These are phyloP conservation scores for Amphirosellinia nigrospora DNA, from an alignment of 495 filamentous ascomycete species.

Conservation along the genomic window DNA sequence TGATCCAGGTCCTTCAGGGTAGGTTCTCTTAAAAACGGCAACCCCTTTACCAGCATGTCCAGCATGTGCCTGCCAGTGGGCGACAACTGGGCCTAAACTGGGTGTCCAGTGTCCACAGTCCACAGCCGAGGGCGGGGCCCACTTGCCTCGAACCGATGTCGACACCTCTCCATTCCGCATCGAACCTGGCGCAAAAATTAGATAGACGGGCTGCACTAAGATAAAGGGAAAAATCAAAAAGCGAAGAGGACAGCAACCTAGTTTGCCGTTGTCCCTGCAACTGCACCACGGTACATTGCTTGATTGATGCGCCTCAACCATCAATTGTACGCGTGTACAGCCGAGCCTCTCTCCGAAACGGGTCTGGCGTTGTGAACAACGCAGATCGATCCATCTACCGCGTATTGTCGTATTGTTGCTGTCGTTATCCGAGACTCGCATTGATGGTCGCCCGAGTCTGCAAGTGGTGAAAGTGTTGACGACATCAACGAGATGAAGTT, in stretches of 20 bases:
- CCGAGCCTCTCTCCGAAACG: background rate
- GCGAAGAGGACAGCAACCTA: conserved; percentile 13
- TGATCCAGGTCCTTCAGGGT: background rate
- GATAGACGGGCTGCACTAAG: too few relatives aligned
- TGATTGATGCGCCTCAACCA: conserved; percentile 6
- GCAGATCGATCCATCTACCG: background rate
- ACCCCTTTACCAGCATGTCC: background rate
- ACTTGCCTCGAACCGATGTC: background rate
- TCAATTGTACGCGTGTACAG: background rate
- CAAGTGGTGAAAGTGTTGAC: background rate
- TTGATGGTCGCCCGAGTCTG: background rate
- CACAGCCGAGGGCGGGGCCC: background rate
- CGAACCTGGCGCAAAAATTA: conserved; percentile 1
- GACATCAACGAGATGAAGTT: conserved; percentile 51
- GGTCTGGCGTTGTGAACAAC: background rate
- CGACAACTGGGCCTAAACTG: background rate
- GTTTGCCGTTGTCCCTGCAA: background rate
- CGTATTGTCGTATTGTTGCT: background rate
- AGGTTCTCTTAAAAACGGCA: background rate
- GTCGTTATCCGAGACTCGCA: background rate
- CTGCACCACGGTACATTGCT: background rate
- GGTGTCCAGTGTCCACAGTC: too few relatives aligned
- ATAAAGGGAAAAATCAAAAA: background rate
- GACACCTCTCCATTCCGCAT: conserved; percentile 11
- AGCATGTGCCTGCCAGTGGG: background rate